A percentile compares a stretch with the other conserved stretches of the same genome.
phyloP scores from a whole-genome alignment of 495 filamentous ascomycete genomes.

The Astrocystis sublimbata region DNA sequence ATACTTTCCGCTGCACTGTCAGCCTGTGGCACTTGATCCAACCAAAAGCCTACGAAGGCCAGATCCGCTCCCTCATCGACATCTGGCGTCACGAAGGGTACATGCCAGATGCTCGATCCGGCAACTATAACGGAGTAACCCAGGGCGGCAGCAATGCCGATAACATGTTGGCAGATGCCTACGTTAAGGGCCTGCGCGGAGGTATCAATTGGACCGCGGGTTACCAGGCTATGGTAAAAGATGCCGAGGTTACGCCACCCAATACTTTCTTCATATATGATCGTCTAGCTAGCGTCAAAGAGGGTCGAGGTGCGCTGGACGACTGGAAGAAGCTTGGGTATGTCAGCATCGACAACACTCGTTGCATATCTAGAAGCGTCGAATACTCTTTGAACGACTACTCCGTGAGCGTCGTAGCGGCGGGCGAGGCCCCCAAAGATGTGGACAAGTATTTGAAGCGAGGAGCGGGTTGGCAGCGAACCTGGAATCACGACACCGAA shows the following conservation, averaged over 20 bases:
- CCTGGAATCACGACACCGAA: slow-evolving; percentile 59
- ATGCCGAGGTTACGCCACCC: slow-evolving; percentile 61
- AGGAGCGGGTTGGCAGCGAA: slow-evolving; percentile 67
- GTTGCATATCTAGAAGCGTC: slow-evolving; percentile 62
- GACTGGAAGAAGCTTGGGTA: slow-evolving; percentile 65
- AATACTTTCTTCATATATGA: slow-evolving; percentile 60
- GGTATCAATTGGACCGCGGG: slow-evolving; percentile 66
- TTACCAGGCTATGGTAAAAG: slow-evolving; percentile 63
- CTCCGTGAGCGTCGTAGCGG: slow-evolving; percentile 56
- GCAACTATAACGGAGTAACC: slow-evolving; percentile 64
- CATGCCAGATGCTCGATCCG: slow-evolving; percentile 60
- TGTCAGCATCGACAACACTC: slow-evolving; percentile 58
- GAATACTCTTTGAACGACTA: slow-evolving; percentile 72
- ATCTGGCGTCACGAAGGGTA: slow-evolving; percentile 67
- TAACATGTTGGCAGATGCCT: slow-evolving; percentile 71
- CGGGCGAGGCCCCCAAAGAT: slow-evolving; percentile 56
- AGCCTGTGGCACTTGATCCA: slow-evolving; percentile 63
- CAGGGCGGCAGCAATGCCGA: slow-evolving; percentile 73
- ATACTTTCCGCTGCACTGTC: slow-evolving; percentile 60
- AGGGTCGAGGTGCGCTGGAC: slow-evolving; percentile 67
- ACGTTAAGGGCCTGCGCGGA: slow-evolving; percentile 63
- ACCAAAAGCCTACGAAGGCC: slow-evolving; percentile 61
- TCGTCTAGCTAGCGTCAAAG: slow-evolving; percentile 59
- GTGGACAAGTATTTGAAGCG: slow-evolving; percentile 60
- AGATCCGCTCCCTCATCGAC: slow-evolving; percentile 66